Percentiles rank a stretch among this genome's conserved stretches.
Evolutionary conservation across 257 asterid genomes (phyloP).

Genomic region (Solanum virginianum): DNA sequence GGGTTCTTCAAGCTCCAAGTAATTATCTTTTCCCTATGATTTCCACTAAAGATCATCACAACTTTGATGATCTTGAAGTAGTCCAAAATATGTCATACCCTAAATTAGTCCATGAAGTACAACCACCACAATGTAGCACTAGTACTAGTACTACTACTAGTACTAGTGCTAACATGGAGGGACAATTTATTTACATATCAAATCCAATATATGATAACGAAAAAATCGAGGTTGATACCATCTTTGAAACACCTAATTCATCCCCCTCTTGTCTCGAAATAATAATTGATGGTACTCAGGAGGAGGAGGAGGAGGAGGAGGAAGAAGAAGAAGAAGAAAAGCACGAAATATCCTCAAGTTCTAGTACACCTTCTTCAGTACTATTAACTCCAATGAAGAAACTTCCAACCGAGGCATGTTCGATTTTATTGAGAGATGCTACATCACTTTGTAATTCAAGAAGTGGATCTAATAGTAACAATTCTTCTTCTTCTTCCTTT

Average conservation of each 20-base stretch:
- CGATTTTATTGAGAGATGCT: slow-evolving; percentile 30
- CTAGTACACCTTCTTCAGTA: slow-evolving; percentile 12
- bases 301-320: neutral
- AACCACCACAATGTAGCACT: neutral
- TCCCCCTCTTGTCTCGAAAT: slow-evolving; percentile 40
- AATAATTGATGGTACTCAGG: neutral
- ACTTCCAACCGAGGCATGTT: slow-evolving; percentile 34
- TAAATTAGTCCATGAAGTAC: neutral
- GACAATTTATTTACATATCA: slow-evolving; percentile 29
- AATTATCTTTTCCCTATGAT: slow-evolving; percentile 31
- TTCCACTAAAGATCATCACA: neutral
- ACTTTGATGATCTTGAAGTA: neutral
- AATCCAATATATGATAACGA: slow-evolving; percentile 43
- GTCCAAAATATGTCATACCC: neutral
- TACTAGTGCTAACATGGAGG: neutral
- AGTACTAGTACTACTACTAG: neutral
- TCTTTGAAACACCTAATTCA: slow-evolving; percentile 41
- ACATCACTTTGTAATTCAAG: slow-evolving; percentile 19
- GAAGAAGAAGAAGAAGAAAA: neutral
- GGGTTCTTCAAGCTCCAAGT: slow-evolving; percentile 46
- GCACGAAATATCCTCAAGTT: neutral
- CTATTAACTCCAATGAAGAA: slow-evolving; percentile 46
- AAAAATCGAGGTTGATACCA: slow-evolving; percentile 16
- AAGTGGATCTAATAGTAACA: slow-evolving; percentile 23
- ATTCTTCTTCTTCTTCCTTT: slow-evolving; percentile 16